Evolutionary conservation across 345 rosid genomes (phyloP), one percentile per base, ranked within the genome.

Genomic region (Aegle marmelos): DNA sequence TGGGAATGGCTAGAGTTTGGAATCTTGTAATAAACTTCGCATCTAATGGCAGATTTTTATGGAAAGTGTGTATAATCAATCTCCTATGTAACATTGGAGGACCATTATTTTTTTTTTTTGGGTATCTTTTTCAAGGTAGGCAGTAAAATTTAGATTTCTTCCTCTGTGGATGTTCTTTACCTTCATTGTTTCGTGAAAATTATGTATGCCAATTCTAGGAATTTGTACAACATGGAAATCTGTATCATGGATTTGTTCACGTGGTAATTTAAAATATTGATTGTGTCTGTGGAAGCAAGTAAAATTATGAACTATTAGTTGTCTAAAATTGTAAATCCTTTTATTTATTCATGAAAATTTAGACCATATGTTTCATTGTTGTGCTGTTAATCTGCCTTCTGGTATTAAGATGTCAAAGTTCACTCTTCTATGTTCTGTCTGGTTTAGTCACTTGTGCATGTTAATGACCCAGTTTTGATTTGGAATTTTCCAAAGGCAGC

Each of bases 401-500:
- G 24, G 45, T 76, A 22, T 27, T 25, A 53, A 33, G 19, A 34
- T 67, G 25, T 77, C 39, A 30, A 62, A 31, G 59, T 24, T 13
- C 36, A 22, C 60, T 34, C 33, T 74, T 24, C 45, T 41, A 1
- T 54, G 2, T 45, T 60, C 65, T 60, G 7, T 79, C 66, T 37
- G 37, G 77, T 41, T 64, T 64, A 36, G 48, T 68, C 53, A 68
- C 72, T 79, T 50, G 58, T 70, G 11, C 67, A 34, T 77, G 62
- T 75, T 79, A 59, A 25, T 82, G 72, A 74, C 56, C 75, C 72
- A 45, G 60, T 57, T 24, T 10, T 71, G 57, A 66, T 82, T 83
- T 82, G 45, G 60, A 28, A 76, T 61, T 70, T 78, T 85, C 62
- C 68, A 68, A 86, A 97, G 99, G 99, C 98, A 80, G 95, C 97